Base-by-base conservation (phyloP, 1,284 basidiomycete species). In the Marasmius oreades region DNA sequence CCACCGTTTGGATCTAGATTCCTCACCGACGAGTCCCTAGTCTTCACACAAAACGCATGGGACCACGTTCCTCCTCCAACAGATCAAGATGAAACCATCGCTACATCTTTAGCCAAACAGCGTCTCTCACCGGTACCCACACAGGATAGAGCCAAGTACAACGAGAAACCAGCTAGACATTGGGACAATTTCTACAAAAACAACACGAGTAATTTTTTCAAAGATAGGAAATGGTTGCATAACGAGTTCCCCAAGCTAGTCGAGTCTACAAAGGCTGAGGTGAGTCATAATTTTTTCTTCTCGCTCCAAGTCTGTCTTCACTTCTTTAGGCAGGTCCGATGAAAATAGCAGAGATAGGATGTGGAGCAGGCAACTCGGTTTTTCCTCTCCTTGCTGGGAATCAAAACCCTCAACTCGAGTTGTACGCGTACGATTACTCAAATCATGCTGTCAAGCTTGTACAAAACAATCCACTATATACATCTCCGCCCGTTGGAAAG, bases 361-460 rank as follows among this genome's bases (percentile, higher is more conserved):
- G 93, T 70, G 93, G 92, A 85, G 92, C 94, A 16, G 97, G 97
- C 24, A 98, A 97, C 68, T 92, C 95, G 1, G 85, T 95, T 0
- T 98, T 97, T 65, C 97, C 97, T 0, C 74, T 98, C 2, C 75
- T 98, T 12, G 78, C 84, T 46, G 75, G 84, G 42, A 98, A 98
- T 69, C 72, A 85, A 66, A 99, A 99, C 69, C 85, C 92, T 0
- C 69, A 82, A 0, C 80, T 99, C 20, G 69, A 68, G 12, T 76
- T 90, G 36, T 81, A 84, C 52, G 95, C 95, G 0, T 96, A 91
- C 63, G 97, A 99, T 72, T 99, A 97, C 69, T 92, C 95, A 0
- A 76, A 78, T 3, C 89, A 93, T 63, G 97, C 97, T 1, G 83
- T 99, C 18, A 85, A 93, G 55, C 81, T 99, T n/a, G 93, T 99